These are phyloP conservation scores for Starmerella gropengiesseri DNA, from an alignment of 805 yeast genomes.

Conservation along the genomic window DNA sequence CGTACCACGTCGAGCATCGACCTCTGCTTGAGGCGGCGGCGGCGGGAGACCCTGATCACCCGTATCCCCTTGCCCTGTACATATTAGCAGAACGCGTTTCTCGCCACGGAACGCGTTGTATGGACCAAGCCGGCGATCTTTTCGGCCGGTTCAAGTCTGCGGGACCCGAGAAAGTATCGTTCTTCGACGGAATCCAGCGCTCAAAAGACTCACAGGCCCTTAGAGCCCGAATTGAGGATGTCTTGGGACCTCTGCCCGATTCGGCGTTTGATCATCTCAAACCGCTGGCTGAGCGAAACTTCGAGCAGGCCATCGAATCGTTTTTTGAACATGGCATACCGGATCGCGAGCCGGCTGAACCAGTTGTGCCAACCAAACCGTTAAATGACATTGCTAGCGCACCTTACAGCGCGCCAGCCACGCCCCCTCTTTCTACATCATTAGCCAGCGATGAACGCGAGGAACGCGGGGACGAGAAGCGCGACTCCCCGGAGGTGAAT, in stretches of 20 bases:
- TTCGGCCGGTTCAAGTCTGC: slow-evolving; percentile 13
- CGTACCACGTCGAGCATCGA: no score
- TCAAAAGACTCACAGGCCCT: slow-evolving; percentile 3
- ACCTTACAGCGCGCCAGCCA: no score
- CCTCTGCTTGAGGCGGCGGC: no score
- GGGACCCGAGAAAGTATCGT: slow-evolving; percentile 5
- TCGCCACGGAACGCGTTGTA: slow-evolving; percentile 6
- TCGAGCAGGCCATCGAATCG: slow-evolving; percentile 26
- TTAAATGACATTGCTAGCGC: no score
- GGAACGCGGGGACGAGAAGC: no score
- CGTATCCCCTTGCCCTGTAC: slow-evolving; percentile 2
- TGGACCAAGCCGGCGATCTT: slow-evolving; percentile 5
- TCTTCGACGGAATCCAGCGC: slow-evolving; percentile 11
- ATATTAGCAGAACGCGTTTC: slow-evolving; percentile 3
- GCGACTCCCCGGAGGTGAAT: no score
- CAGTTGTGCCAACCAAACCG: not conserved
- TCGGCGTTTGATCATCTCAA: slow-evolving; percentile 17
- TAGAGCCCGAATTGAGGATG: slow-evolving; percentile 22
- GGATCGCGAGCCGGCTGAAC: no score
- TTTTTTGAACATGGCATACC: slow-evolving; percentile 22
- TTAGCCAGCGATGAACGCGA: no score
- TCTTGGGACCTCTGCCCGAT: slow-evolving; percentile 24
- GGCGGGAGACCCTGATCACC: no score
- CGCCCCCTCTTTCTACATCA: no score
- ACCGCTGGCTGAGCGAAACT: slow-evolving; percentile 21